Base-by-base conservation (phyloP, 2,329 filamentous ascomycete genomes). In the Metarhizium humberi region DNA sequence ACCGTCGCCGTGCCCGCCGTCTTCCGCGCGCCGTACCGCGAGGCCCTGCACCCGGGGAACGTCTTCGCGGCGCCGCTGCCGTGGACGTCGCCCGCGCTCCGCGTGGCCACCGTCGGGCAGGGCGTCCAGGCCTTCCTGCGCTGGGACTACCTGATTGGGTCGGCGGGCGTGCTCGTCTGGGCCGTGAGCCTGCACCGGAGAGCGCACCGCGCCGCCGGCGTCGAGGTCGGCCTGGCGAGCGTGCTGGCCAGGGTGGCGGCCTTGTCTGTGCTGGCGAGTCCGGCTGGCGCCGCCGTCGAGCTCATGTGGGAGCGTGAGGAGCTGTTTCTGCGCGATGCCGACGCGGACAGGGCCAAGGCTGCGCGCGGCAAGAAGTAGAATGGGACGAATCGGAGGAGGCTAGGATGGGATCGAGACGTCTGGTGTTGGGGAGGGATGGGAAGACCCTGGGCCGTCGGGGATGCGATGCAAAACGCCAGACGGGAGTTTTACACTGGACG, bases 251-350 rank as follows among this genome's bases (percentile, higher is more conserved):
- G 55, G 49, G 48, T 55, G 8, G 56, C n/a, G 11, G 38, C 50
- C n/a, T 49, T 62, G 30, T 49, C 55, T 14, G 52, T 54, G 11
- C 13, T 61, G 34, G 48, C 53, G 8, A 58, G 61, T 4, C 61
- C 60, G 2, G 55, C 56, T 0, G 60, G 56, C 3, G 53, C 61
- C 5, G 60, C 59, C 6, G 58, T 61, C 3, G 56, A 58, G 54
- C 48, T 62, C 38, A 57, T 61, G 57, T 61, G 61, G 61, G 59
- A 61, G 54, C 57, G 61, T 6, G 61, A 62, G 42, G 60, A 60
- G 56, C 50, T 59, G 13, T 54, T 59, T 18, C 49, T 60, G 11
- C 52, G 30, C 14, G 47, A 38, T 14, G 13, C 20, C 6, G 45
- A 50, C 7, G 13, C 20, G 4, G 45, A 52, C 13, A 50, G 36